phyloP scores from a whole-genome alignment of 306 rosid species.

The Urtica urens region DNA sequence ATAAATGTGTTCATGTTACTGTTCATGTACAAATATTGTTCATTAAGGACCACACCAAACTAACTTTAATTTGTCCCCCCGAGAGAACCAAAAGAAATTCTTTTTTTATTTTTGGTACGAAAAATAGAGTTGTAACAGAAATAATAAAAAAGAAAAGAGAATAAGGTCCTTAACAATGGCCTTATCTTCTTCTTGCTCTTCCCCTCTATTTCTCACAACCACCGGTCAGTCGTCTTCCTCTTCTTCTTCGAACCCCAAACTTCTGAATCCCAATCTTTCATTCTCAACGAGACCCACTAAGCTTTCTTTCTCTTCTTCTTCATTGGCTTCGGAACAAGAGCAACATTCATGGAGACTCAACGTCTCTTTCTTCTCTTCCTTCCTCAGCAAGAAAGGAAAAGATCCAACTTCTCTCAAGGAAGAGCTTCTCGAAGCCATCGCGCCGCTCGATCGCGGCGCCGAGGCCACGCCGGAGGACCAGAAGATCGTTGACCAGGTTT shows the following conservation, averaged over 20 bases:
- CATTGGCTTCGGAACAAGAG: slow-evolving; percentile 9
- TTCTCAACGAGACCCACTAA: slow-evolving; percentile 27
- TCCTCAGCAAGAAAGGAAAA: slow-evolving; percentile 40
- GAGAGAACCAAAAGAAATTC: no score
- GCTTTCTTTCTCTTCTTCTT: neutral
- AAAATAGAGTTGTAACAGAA: no score
- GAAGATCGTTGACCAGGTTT: slow-evolving; percentile 53
- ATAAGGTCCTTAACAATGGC: slow-evolving; percentile 28
- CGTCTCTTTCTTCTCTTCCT: slow-evolving; percentile 63
- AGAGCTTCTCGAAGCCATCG: slow-evolving; percentile 68
- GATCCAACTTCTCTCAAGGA: slow-evolving; percentile 48
- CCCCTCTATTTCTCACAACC: slow-evolving; percentile 21
- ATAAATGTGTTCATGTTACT: no score
- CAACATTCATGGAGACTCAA: slow-evolving; percentile 52
- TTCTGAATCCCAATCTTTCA: slow-evolving; percentile 9
- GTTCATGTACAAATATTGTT: no score
- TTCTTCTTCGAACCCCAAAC: slow-evolving; percentile 17
- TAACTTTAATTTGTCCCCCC: no score
- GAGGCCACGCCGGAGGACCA: slow-evolving; percentile 70
- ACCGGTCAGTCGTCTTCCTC: slow-evolving; percentile 12
- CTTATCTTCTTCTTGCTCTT: slow-evolving; percentile 28
- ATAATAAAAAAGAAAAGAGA: neutral
- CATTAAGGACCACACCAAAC: no score
- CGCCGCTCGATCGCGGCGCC: slow-evolving; percentile 77
- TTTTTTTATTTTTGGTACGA: no score